Evolutionary conservation across 2,329 filamentous ascomycete species (phyloP), one percentile per base, ranked within the genome.

Genomic region (Dryadomyces quercus-mongolicae): DNA sequence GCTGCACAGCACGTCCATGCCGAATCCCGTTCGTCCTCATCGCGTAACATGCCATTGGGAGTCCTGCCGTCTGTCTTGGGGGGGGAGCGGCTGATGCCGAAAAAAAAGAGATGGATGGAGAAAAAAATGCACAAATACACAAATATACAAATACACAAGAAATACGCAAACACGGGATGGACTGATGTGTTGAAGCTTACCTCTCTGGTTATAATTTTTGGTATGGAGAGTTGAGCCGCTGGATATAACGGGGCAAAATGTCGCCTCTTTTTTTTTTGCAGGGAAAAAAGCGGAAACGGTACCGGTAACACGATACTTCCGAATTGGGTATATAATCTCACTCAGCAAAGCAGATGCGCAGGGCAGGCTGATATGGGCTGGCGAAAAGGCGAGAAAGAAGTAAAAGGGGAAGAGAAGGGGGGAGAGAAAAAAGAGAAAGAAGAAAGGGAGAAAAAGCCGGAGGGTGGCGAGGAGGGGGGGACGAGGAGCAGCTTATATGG

Each of bases 281-380:
- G 34, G 36, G 36, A 40, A 34, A 43, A 49, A 49, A 42, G 48
- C 43, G 43, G 40, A 44, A 44, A 31, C 22, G n/a, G 38, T n/a
- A n/a, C 21, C 25, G 52, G 50, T 56, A 45, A 56, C 56, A 58
- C 56, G 49, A 57, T 49, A 50, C 55, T 60, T 59, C 57, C 58
- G 53, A 52, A 60, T 60, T 56, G 59, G 59, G 59, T 60, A 59
- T 59, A 57, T 53, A 57, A 53, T 54, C 13, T 38, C 49, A 57
- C 54, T 55, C 55, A 54, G 57, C 54, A 58, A 55, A 57, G 57
- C 60, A 60, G 57, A 58, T 54, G 60, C 55, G 57, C 53, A 56
- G 49, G 57, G n/a, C 57, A 57, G 55, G 55, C 58, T 58, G 52
- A 25, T 49, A 47, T 21, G 20, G 59, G 54, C 60, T 61, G 62